Base-by-base conservation (phyloP, 2,329 filamentous ascomycete genomes). In the Ilyonectria sp. region DNA sequence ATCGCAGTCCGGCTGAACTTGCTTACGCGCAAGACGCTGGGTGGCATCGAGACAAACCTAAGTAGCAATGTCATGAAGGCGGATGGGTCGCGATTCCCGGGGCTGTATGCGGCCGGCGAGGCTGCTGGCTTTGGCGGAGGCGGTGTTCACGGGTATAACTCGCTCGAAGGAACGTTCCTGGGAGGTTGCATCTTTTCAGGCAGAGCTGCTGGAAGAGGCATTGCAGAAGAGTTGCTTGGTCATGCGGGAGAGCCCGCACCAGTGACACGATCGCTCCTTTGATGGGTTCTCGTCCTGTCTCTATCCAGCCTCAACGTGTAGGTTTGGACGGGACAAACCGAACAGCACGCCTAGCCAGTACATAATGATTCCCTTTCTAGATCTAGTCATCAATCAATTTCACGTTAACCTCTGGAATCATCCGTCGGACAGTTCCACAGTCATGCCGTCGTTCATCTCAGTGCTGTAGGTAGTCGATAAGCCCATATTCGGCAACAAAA, bases 121-220 rank as follows among this genome's bases (percentile, higher is more conserved):
- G 87, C 81, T 1, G 87, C 88, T 0, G 89, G 89, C 0, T 91
- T 91, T 64, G 89, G 89, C 0, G 89, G 89, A 2, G 89, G 89
- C 2, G 89, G 89, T 17, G 86, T 90, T 1, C 89, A 91, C 70
- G 89, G 89, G 0, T 90, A 91, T 71, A 89, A 82, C 71, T 86
- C 89, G 1, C 84, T 91, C 40, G 89, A 91, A 76, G 89, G 89
- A 1, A 90, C 89, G 0, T 91, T 91, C 73, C 71, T 91, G 4
- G 89, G 89, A 15, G 89, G 89, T 0, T 91, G 89, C 65, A 90
- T 91, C 71, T 91, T 91, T 71, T 90, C 88, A 0, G 89, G 89
- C 0, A 79, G 88, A 6, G 85, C 85, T 0, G 89, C 88, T 0
- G 89, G 89, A 0, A 79, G 84, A 10, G 87, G 84, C 0, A 86